A percentile compares a stretch with the other conserved stretches of the same genome.
phyloP scores from a whole-genome alignment of 23 red algal genomes.

The Gracilaria vermiculophylla region DNA sequence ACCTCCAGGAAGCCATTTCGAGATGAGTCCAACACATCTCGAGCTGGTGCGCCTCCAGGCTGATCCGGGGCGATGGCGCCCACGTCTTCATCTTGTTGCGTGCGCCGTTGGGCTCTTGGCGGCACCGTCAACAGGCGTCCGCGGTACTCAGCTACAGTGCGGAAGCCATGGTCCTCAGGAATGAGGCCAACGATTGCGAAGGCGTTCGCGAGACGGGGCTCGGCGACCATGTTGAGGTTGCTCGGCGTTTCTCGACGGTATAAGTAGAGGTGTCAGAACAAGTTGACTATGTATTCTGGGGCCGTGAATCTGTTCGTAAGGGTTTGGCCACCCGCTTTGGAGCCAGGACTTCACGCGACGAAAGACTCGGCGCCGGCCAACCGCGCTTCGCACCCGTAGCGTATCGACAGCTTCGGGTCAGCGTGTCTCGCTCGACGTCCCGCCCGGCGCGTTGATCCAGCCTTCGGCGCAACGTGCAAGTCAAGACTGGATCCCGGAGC shows the following conservation, averaged over 20 bases:
- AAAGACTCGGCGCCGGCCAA: too few relatives aligned
- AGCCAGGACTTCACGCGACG: too few relatives aligned
- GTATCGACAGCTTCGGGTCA: too few relatives aligned
- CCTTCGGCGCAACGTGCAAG: too few relatives aligned
- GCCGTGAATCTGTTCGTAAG: too few relatives aligned
- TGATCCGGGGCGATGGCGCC: slow-evolving; percentile 23
- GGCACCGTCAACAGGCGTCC: slow-evolving; percentile 39
- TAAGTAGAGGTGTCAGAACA: neutral
- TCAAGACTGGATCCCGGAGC: too few relatives aligned
- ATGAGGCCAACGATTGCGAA: slow-evolving; percentile 47
- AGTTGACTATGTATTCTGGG: too few relatives aligned
- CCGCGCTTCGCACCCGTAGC: too few relatives aligned
- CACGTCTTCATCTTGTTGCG: neutral
- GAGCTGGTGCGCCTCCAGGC: neutral
- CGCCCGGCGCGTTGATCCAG: too few relatives aligned
- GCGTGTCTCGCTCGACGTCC: too few relatives aligned
- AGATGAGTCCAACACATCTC: neutral
- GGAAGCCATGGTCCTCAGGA: slow-evolving; percentile 16
- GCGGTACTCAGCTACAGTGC: slow-evolving; percentile 51
- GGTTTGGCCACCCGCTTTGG: too few relatives aligned
- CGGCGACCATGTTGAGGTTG: neutral
- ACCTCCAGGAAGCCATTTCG: slow-evolving; percentile 14
- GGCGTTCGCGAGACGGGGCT: slow-evolving; percentile 4
- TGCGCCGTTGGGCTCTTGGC: neutral
- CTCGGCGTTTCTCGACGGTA: neutral